Evolutionary conservation across 2,329 filamentous ascomycete genomes (phyloP), one percentile per base, ranked within the genome.

Genomic region (Xylariaceae sp.): DNA sequence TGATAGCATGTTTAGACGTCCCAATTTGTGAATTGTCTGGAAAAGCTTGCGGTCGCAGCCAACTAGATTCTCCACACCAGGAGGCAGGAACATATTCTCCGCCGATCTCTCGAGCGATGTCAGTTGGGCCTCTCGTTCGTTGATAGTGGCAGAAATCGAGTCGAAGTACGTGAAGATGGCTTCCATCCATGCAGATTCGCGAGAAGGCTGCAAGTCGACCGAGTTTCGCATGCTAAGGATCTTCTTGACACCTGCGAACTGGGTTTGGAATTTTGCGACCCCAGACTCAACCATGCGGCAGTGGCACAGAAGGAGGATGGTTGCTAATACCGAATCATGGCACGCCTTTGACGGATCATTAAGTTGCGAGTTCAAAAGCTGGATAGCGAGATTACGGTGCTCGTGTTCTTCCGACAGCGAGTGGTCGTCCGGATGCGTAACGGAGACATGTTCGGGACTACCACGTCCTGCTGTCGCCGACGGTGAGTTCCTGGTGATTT

Each of bases 211-310:
- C 57, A 74, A 76, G 0, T 77, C 75, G 18, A 77, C 77, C 3
- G 76, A 72, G 64, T 88, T 83, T 60, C 92, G 83, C 76, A 96
- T 84, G 3, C 87, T 84, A 9, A 97, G 82, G 37, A 97, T 85
- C 77, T 95, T 95, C 75, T 92, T 92, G 45, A 97, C 92, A 0
- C 93, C 92, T 0, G 91, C 91, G 68, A 97, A 92, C 71, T 97
- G 93, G 0, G 90, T 94, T 66, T 92, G 90, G 75, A 97, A 97
- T 69, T 93, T 93, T 17, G 90, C 91, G 66, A 97, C 88, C 2
- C 93, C 93, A 0, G 90, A 94, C 73, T 97, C 92, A 63, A 91
- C 94, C 76, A 96, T 92, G 66, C 95, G 89, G 73, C 96, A 96
- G 62, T 97, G 86, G 71, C 92, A 96, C 2, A 97, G 80, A 7